These are phyloP conservation scores for Kwoniella heveanensis DNA, from an alignment of 768 basidiomycete species.

Conservation along the genomic window DNA sequence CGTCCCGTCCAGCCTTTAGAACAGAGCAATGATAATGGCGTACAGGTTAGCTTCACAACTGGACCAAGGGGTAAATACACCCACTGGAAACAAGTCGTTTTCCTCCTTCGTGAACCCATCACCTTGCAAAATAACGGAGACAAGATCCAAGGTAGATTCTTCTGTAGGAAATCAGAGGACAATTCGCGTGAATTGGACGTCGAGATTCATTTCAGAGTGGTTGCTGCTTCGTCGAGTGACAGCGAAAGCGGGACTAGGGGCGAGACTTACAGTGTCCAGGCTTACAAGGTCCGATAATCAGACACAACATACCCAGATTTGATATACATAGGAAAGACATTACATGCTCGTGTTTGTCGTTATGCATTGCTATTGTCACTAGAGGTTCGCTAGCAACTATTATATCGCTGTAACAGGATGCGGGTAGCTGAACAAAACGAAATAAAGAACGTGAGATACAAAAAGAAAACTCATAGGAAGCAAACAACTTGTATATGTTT, in stretches of 20 bases:
- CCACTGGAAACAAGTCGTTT: conserved; percentile 96
- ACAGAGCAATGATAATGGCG: conserved; percentile 7
- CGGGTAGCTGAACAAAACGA: too few relatives aligned
- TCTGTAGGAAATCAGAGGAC: conserved; percentile 71
- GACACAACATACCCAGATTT: too few relatives aligned
- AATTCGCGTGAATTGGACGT: conserved; percentile 89
- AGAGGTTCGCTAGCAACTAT: background rate
- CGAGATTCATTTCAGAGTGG: conserved; percentile 75
- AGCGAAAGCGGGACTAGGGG: conserved; percentile 57
- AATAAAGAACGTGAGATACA: background rate
- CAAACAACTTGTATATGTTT: background rate
- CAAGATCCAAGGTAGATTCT: conserved; percentile 74
- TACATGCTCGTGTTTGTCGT: background rate
- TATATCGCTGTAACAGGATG: too few relatives aligned
- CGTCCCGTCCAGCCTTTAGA: conserved; percentile 22
- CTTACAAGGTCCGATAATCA: conserved; percentile 71
- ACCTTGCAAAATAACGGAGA: conserved; percentile 78
- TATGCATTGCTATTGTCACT: background rate
- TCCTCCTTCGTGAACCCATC: conserved; percentile 79
- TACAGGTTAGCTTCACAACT: conserved; percentile 68
- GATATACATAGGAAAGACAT: background rate
- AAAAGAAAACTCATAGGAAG: background rate
- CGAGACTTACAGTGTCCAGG: conserved; percentile 58
- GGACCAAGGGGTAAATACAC: conserved; percentile 83
- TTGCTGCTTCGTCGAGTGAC: background rate